Evolutionary conservation across 1,284 basidiomycete species (phyloP), one percentile per base, ranked within the genome.

Genomic region (Cutaneotrichosporon cavernicola): DNA sequence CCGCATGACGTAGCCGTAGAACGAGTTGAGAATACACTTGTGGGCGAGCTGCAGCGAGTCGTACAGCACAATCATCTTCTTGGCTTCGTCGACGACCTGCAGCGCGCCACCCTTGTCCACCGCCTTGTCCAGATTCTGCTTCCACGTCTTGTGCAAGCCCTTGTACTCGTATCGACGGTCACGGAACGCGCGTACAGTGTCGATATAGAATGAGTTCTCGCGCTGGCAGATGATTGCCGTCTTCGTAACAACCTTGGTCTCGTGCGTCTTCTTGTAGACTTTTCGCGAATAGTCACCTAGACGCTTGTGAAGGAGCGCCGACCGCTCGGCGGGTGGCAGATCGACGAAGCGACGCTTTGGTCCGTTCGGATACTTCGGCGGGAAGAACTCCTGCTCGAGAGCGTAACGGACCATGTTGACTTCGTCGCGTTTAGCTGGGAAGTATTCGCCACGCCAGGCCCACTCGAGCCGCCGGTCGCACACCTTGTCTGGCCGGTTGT

Each of bases 1-100:
- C 46, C 96, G 89, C 97, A 99, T 99, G 79, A 99, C 97, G 75
- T 99, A 99, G 56, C 97, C 97, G 80, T 99, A 99, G 85, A 99
- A 99, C 4, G 96, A 98, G 84, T 99, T 99, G 72, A 99, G 87
- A 78, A 99, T 99, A 81, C 94, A 98, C 84, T 99, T 99, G 86
- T 99, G 97, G 5, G 97, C 97, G 18, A 99, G 88, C 80, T 99
- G 97, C n/a, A 99, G 86, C 11, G 97, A 99, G 80, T 99, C 97
- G 81, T 99, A 99, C 16, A 99, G 82, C n/a, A 99, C 95, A 70
- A 99, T 94, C 91, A 99, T 95, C 84, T 97, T 97, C 83, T 92
- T 97, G 52, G 97, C 97, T 80, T 99, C 97, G 70, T 96, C 92
- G 53, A 96, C 86, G 73, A 96, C 93, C 7, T 89, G 86, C 34